These are phyloP conservation scores for Penicillium tannophilum DNA, from an alignment of 495 filamentous ascomycete species.

Conservation along the genomic window DNA sequence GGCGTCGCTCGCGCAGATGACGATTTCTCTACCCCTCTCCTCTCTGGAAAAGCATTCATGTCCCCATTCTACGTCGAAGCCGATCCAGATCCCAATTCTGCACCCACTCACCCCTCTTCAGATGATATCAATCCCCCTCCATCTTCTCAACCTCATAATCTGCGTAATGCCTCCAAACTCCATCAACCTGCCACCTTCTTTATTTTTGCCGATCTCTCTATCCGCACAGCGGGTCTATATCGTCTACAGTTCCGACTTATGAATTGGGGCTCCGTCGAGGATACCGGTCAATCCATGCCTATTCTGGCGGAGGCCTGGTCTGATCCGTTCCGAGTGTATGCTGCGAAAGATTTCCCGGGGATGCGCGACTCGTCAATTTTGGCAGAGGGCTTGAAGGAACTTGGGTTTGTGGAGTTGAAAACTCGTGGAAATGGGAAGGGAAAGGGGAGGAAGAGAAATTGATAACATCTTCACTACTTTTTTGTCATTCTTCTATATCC, in stretches of 20 bases:
- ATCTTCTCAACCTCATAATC: constrained; percentile 4
- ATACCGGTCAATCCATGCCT: constrained; percentile 60
- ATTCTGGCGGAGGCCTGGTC: constrained; percentile 71
- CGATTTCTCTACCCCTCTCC: constrained; percentile 31
- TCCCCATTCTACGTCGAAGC: constrained; percentile 44
- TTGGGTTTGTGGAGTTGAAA: constrained; percentile 51
- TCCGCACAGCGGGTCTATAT: constrained; percentile 82
- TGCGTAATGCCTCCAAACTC: constrained; percentile 24
- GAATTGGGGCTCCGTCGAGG: constrained; percentile 54
- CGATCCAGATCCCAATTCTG: constrained; percentile 49
- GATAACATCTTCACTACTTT: constrained; percentile 4
- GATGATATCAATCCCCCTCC: constrained; percentile 10
- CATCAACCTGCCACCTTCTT: constrained; percentile 65
- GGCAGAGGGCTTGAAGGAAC: constrained; percentile 42
- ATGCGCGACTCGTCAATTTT: constrained; percentile 65
- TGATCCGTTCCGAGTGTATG: constrained; percentile 83
- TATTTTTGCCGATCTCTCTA: constrained; percentile 91
- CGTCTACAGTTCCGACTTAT: constrained; percentile 86
- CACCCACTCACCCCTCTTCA: constrained; percentile 69
- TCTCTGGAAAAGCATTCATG: constrained; percentile 47
- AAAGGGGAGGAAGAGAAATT: constrained; percentile 38
- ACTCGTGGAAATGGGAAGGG: constrained; percentile 48
- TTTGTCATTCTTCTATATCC: neutral
- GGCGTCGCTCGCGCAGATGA: constrained; percentile 29
- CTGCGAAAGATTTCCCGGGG: constrained; percentile 95